Conservation (phyloP, 2,329 filamentous ascomycete species). For the Fusarium illudens region DNA sequence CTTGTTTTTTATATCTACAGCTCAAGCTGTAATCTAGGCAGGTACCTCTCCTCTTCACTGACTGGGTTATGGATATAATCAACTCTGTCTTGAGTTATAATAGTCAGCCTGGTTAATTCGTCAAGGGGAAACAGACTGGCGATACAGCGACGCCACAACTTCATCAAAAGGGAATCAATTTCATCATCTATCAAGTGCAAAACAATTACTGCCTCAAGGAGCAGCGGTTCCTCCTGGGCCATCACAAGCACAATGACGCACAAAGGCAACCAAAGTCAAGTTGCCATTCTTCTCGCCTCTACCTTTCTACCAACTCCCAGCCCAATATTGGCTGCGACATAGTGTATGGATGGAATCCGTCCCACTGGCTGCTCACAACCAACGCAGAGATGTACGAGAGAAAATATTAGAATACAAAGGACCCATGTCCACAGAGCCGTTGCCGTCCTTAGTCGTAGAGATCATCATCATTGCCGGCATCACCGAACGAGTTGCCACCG, state of each 20-base stretch:
- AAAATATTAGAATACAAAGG: constrained; percentile 60
- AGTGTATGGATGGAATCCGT: constrained; percentile 37
- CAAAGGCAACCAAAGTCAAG: constrained; percentile 17
- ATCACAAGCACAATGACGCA: constrained; percentile 6
- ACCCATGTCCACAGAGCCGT: constrained; percentile 36
- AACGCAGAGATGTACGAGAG: constrained; percentile 49
- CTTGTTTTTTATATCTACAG: constrained; percentile 8
- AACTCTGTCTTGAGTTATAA: background rate
- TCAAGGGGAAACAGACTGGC: no score
- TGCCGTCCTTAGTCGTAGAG: constrained; percentile 81
- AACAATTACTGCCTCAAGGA: constrained; percentile 29
- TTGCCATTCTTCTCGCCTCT: constrained; percentile 36
- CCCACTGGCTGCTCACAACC: constrained; percentile 27
- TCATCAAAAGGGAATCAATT: constrained; percentile 43
- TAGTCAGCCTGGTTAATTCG: background rate
- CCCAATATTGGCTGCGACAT: constrained; percentile 41
- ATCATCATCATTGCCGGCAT: constrained; percentile 92
- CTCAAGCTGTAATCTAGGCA: background rate
- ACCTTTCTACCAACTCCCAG: constrained; percentile 50
- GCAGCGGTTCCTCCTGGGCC: constrained; percentile 16
- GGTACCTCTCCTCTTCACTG: background rate
- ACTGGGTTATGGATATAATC: background rate
- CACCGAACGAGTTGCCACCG: constrained; percentile 74
- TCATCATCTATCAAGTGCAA: constrained; percentile 44
- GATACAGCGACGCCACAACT: no score